Evolutionary conservation across 2,329 filamentous ascomycete species (phyloP), one percentile per base, ranked within the genome.

Genomic region (Colletotrichum sp.): DNA sequence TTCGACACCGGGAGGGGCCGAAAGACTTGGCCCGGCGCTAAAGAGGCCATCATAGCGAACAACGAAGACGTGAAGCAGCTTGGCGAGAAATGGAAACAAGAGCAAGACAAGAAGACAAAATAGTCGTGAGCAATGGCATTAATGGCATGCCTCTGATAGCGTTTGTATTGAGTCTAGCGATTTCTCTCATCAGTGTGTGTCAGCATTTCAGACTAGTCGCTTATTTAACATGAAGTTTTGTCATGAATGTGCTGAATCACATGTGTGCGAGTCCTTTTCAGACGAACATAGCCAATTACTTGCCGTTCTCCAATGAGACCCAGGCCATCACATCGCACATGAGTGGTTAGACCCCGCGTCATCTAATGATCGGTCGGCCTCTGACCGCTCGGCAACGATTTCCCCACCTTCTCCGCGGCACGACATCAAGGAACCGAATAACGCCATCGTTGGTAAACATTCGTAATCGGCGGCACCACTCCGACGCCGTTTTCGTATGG

Each of bases 1-100:
- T 88, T 89, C 74, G 83, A 86, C 72, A 87, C 81, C 30, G 84
- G 82, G 18, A 77, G 79, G 28, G 83, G 82, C 44, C 81, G 87
- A 66, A 85, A 82, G 79, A 77, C 80, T n/a, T 88, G 86, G 87
- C 71, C 80, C 12, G 85, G 84, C 1, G 86, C 86, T 2, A 81
- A 79, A 63, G 82, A 81, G 6, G 78, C 71, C 16, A 85, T 86
- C 28, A 69, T 80, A 39, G 79, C 79, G 60, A 75, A 79, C 15
- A 84, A 85, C 21, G 70, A 72, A 10, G 77, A 79, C 30, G 69
- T 76, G 12, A 78, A 78, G 65, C 75, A 78, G 44, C 36, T 79
- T 60, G 78, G 55, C 12, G 59, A 60, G 28, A 28, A 57, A 9
- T 75, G 68, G 70, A 73, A 62, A 52, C 60, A 24, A 18, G 63